A percentile compares a stretch with the other conserved stretches of the same genome.
Conservation (phyloP, 345 rosid genomes). For the Sisymbrium irio region DNA sequence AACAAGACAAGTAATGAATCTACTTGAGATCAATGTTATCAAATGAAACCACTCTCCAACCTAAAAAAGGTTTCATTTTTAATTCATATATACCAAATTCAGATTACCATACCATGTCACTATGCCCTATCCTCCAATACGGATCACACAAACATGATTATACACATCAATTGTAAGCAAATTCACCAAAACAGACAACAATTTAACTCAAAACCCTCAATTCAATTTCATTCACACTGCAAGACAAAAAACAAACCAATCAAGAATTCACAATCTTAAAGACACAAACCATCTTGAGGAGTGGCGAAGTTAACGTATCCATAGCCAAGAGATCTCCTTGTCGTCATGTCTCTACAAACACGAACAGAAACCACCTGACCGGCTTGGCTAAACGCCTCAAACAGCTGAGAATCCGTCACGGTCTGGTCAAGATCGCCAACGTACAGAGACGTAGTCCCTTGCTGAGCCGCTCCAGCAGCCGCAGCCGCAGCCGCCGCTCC, state of each 20-base stretch:
- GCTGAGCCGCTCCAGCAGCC: conserved; percentile 43
- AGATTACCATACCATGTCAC: not conserved
- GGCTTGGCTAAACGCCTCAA: conserved; percentile 65
- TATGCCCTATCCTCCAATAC: not conserved
- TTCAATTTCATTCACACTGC: not conserved
- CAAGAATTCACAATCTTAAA: not conserved
- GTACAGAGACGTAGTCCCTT: conserved; percentile 69
- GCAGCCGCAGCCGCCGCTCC: conserved; percentile 40
- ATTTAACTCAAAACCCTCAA: not conserved
- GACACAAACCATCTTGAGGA: conserved; percentile 69
- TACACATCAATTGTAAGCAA: not conserved
- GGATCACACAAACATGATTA: not conserved
- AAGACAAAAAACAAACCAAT: not conserved
- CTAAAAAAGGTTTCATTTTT: not conserved
- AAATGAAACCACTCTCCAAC: too few relatives aligned
- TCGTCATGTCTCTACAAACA: conserved; percentile 77
- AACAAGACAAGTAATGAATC: too few relatives aligned
- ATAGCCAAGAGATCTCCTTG: conserved; percentile 79
- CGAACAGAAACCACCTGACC: conserved; percentile 83
- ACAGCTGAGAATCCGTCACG: conserved; percentile 76
- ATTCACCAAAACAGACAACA: not conserved
- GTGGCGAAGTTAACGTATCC: conserved; percentile 78
- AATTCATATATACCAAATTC: not conserved
- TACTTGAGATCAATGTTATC: too few relatives aligned
- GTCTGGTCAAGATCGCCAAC: conserved; percentile 79